Evolutionary conservation across 2,329 filamentous ascomycete species (phyloP).

Genomic region (Xylariaceae sp.): DNA sequence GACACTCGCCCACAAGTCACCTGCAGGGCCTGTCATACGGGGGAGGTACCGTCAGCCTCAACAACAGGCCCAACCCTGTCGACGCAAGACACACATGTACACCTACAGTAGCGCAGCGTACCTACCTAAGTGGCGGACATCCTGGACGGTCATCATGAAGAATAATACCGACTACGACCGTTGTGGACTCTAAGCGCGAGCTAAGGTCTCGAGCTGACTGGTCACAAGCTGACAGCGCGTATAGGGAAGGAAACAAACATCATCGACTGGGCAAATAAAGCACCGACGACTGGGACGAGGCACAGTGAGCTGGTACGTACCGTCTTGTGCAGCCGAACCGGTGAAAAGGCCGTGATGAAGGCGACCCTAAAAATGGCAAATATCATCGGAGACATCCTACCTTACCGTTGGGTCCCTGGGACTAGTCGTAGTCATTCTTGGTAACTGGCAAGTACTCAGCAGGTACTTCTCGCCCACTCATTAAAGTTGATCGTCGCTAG

Average conservation of each 20-base stretch:
- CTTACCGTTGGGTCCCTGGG: background rate
- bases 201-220: slow-evolving; percentile 7
- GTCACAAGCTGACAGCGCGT: slow-evolving; percentile 13
- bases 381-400: background rate
- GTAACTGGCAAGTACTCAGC: background rate
- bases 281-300: background rate
- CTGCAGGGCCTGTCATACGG: slow-evolving; percentile 15
- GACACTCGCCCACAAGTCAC: slow-evolving; percentile 11
- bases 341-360: background rate
- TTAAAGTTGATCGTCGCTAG: background rate
- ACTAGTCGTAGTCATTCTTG: background rate
- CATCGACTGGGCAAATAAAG: slow-evolving; percentile 4
- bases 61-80: slow-evolving; percentile 14
- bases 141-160: slow-evolving; percentile 12
- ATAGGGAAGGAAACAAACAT: slow-evolving; percentile 4
- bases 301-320: background rate
- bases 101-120: background rate
- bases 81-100: background rate
- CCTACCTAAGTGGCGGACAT: slow-evolving; percentile 11
- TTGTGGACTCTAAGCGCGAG: slow-evolving; percentile 15
- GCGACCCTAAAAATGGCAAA: slow-evolving; percentile 3
- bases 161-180: slow-evolving; percentile 8
- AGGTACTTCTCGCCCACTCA: background rate
- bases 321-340: background rate
- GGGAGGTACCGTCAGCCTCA: slow-evolving; percentile 15